Evolutionary conservation across 805 yeast species (phyloP).

Genomic region (Zygotorulaspora sp.): DNA sequence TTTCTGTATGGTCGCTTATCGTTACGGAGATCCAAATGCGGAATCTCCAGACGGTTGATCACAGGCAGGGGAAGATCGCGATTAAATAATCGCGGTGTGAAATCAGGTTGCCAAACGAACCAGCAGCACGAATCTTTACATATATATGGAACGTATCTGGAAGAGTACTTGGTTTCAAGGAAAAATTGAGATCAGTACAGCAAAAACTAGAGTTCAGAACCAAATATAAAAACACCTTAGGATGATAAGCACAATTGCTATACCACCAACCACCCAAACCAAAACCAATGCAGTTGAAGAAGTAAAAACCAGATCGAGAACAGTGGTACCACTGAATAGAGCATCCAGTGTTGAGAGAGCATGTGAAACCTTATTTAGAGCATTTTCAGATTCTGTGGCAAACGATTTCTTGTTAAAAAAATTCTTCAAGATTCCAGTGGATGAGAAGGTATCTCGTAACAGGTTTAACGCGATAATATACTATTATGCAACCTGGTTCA

Average conservation of each 20-base stretch:
- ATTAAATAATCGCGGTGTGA: too few species aligned
- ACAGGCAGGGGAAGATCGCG: too few species aligned
- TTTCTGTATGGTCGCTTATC: too few species aligned
- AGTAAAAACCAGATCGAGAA: background rate
- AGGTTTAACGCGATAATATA: conserved; percentile 27
- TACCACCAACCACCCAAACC: background rate
- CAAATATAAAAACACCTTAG: too few species aligned
- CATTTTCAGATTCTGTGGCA: conserved; percentile 28
- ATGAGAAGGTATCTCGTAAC: conserved; percentile 21
- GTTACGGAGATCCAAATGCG: too few species aligned
- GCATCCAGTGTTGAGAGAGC: conserved; percentile 28
- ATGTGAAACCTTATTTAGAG: conserved; percentile 24
- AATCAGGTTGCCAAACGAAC: too few species aligned
- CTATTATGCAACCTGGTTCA: conserved; percentile 24
- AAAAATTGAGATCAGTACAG: background rate
- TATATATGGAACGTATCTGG: too few species aligned
- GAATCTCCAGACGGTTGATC: too few species aligned
- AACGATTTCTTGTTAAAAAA: conserved; percentile 32
- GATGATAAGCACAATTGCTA: background rate
- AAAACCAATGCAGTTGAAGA: background rate
- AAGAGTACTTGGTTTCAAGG: too few species aligned
- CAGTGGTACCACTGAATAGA: conserved; percentile 12
- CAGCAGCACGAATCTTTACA: too few species aligned
- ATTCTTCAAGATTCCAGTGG: conserved; percentile 26
- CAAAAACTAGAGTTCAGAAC: background rate